A percentile compares a stretch with the other conserved stretches of the same genome.
Conservation (phyloP, 225 moss, liverwort and hornwort species). For the Antitrichia curtipendula region DNA sequence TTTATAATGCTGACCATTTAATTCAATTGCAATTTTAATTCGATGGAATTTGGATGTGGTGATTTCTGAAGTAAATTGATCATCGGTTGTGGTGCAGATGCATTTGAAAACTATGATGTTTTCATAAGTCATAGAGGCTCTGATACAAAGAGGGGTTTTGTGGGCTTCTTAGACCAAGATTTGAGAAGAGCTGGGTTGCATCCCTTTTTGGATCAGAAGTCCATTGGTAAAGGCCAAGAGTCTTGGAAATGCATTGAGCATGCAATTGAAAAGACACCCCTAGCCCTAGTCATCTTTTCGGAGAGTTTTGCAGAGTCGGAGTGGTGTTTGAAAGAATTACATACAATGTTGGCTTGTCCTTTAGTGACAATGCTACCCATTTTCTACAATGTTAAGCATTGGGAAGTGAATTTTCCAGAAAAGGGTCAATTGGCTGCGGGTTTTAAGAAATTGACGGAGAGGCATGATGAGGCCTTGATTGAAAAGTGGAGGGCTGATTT, state of each 20-base stretch:
- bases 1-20: no score
- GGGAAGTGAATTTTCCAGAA: background rate
- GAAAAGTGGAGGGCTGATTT: background rate
- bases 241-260: background rate
- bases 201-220: background rate
- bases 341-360: background rate
- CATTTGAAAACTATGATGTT: background rate
- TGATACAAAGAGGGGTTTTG: background rate
- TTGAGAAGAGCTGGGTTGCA: background rate
- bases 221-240: background rate
- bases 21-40: no score
- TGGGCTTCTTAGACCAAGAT: background rate
- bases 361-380: background rate
- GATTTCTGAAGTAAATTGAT: background rate
- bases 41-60: no score
- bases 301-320: background rate
- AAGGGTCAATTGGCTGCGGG: rapidly evolving
- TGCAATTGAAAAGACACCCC: background rate
- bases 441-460: rapidly evolving
- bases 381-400: background rate
- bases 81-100: background rate
- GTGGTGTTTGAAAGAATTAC: background rate
- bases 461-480: rapidly evolving
- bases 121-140: background rate
- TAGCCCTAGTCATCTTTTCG: background rate